These are phyloP conservation scores for Cordyceps fumosorosea DNA, from an alignment of 2,329 filamentous ascomycete genomes.

Conservation along the genomic window DNA sequence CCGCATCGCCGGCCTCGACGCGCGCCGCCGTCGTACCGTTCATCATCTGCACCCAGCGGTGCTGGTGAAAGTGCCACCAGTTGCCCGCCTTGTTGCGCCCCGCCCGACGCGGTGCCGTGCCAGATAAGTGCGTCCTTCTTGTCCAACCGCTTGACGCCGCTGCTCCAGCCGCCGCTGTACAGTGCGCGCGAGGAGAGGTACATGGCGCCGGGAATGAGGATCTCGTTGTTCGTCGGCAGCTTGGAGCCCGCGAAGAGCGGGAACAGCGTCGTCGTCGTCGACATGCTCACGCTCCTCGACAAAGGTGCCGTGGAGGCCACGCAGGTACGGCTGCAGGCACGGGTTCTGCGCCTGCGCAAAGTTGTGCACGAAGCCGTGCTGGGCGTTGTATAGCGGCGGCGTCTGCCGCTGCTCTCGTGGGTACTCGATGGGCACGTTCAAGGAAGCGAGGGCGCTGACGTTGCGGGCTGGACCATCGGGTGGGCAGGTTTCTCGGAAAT, in stretches of 20 bases:
- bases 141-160: constrained; percentile 44
- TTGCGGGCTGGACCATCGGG: constrained; percentile 39
- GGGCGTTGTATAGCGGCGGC: constrained; percentile 18
- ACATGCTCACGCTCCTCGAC: constrained; percentile 43
- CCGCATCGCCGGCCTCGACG: constrained; percentile 17
- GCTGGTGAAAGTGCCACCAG: constrained; percentile 55
- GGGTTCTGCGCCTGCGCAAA: constrained; percentile 49
- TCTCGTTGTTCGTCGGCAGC: constrained; percentile 53
- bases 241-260: constrained; percentile 56
- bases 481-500: constrained; percentile 41
- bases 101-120: constrained; percentile 53
- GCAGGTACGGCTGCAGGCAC: constrained; percentile 45
- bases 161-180: constrained; percentile 42
- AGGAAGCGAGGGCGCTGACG: constrained; percentile 20
- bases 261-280: constrained; percentile 44
- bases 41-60: constrained; percentile 46
- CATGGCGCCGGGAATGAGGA: constrained; percentile 55
- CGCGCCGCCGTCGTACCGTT: constrained; percentile 46
- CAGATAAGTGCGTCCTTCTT: constrained; percentile 46
- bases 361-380: constrained; percentile 45
- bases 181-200: constrained; percentile 46
- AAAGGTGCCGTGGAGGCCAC: constrained; percentile 45
- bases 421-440: constrained; percentile 24
- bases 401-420: constrained; percentile 15
- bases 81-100: constrained; percentile 38